Evolutionary conservation across 2,329 filamentous ascomycete genomes (phyloP), one percentile per base, ranked within the genome.

Genomic region (Cytospora piceae): DNA sequence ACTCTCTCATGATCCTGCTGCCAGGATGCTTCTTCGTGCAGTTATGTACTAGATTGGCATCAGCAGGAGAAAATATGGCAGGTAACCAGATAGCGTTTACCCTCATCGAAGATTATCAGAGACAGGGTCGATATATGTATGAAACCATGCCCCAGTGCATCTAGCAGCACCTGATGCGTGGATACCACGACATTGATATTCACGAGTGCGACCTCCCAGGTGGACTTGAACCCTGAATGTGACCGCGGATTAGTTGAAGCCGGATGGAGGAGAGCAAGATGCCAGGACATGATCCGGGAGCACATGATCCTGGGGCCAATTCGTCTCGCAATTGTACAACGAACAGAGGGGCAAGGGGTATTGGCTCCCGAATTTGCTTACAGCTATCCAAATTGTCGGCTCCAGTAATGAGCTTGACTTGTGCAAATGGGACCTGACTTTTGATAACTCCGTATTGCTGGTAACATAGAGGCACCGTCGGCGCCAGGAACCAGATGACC

Each of bases 51-150:
- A 14, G 2, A 27, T 20, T 39, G 17, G n/a, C 20, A 53, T 20
- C 27, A 68, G 66, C 27, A 22, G 39, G 22, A 17, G 14, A 29
- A 15, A 31, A 4, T 14, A 2, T 29, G 31, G 46, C 34, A 4
- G 37, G 29, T 4, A 15, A 32, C 17, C 39, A 9, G 37, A 32
- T 24, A 24, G 49, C 27, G 68, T 77, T 62, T 73, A 90, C 91
- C 91, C 86, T 97, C 93, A 72, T 97, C 93, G 71, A 96, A 91
- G 0, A 96, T 83, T 20, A 96, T 77, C 5, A 97, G 79, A 6
- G 88, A 82, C 27, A 96, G 76, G 2, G 79, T 80, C 0, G 79
- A 73, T 71, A 96, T 83, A 1, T 74, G 80, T 2, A 96, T 84
- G 73, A 96, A 96, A 0, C 83, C 90, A 77, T 95, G 91, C 1